Percentiles rank a stretch among this genome's conserved stretches.
These are phyloP conservation scores for Populus hybrid DNA, from an alignment of 441 rosid genomes.

Conservation along the genomic window DNA sequence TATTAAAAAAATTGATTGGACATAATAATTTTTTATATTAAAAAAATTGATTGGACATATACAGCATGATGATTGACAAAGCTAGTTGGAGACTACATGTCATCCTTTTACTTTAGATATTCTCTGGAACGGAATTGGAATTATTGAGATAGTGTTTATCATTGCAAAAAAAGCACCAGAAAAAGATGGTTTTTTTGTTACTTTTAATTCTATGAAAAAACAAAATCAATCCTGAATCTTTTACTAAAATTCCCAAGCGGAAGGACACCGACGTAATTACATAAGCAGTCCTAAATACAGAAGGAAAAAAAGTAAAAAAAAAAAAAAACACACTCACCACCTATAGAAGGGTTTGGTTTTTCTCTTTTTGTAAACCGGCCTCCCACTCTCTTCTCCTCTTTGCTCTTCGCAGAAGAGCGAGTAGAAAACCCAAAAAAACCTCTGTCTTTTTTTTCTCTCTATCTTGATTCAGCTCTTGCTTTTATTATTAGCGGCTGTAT, in stretches of 20 bases:
- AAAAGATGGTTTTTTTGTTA: background rate
- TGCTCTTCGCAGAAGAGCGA: constrained; percentile 43
- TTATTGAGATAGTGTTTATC: background rate
- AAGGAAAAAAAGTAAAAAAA: background rate
- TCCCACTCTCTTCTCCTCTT: constrained; percentile 18
- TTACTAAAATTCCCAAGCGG: background rate
- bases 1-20: too few species aligned
- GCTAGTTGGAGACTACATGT: background rate
- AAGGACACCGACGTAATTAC: background rate
- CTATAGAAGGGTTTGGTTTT: constrained; percentile 25
- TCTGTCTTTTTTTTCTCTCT: background rate
- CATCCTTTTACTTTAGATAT: background rate
- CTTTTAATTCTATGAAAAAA: background rate
- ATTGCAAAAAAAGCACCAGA: background rate
- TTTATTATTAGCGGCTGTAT: background rate
- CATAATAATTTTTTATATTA: too few species aligned
- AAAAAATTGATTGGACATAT: too few species aligned
- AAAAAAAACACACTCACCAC: background rate
- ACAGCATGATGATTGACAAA: too few species aligned
- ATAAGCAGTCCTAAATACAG: background rate
- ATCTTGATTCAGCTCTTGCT: background rate
- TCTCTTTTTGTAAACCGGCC: constrained; percentile 1
- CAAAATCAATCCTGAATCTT: background rate
- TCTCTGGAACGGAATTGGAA: background rate
- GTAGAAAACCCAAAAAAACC: background rate